Conservation (phyloP, 148 eudicot genomes). For the Limonium bicolor region DNA sequence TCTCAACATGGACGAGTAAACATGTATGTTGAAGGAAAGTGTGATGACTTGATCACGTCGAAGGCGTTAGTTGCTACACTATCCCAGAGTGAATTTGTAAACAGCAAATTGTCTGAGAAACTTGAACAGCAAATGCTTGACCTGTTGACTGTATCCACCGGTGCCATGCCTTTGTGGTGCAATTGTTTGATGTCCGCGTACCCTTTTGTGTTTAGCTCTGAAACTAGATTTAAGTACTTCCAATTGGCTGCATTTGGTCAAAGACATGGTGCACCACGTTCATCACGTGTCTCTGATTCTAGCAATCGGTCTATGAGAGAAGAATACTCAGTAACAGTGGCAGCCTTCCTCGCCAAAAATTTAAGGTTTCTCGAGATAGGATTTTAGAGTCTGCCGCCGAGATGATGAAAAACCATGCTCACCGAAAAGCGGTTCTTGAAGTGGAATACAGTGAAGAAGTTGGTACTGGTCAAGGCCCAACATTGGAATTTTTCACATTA, state of each 20-base stretch:
- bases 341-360: constrained; percentile 51
- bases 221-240: constrained; percentile 73
- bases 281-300: constrained; percentile 23
- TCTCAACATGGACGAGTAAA: constrained; percentile 34
- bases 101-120: constrained; percentile 69
- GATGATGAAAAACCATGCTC: constrained; percentile 76
- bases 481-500: constrained; percentile 82
- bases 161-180: constrained; percentile 91
- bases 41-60: constrained; percentile 33
- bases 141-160: constrained; percentile 48
- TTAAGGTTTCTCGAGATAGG: constrained; percentile 39
- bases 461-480: constrained; percentile 98
- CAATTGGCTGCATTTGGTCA: constrained; percentile 64
- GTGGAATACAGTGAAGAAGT: constrained; percentile 91
- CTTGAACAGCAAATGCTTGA: constrained; percentile 85
- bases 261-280: constrained; percentile 21
- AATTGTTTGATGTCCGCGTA: constrained; percentile 48
- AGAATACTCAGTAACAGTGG: constrained; percentile 25
- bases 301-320: no score
- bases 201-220: constrained; percentile 76
- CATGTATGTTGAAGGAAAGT: constrained; percentile 50
- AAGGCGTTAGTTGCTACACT: constrained; percentile 27
- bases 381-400: constrained; percentile 63
- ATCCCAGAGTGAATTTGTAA: constrained; percentile 56
- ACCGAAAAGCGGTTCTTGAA: constrained; percentile 54